Conservation (phyloP, 2,329 filamentous ascomycete species). For the Myriangium duriaei region DNA sequence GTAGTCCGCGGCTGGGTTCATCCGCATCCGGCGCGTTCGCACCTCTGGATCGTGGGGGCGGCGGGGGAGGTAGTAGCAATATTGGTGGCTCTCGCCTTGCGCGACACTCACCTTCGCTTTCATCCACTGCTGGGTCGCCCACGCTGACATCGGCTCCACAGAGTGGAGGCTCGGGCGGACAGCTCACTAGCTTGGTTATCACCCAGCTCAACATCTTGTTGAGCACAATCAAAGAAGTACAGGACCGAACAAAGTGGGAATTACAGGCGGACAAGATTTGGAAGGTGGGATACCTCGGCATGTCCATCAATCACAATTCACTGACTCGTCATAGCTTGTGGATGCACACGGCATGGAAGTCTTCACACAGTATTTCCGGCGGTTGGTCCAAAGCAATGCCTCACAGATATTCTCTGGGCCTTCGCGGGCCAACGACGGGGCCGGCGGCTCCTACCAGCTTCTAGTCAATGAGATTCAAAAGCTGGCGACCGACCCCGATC, state of each 20-base stretch:
- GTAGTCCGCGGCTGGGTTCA: conserved; percentile 41
- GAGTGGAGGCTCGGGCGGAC: conserved; percentile 30
- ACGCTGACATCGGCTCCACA: conserved; percentile 27
- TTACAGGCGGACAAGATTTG: conserved; percentile 80
- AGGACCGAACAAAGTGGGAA: conserved; percentile 84
- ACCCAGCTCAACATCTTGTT: conserved; percentile 91
- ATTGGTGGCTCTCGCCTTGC: conserved; percentile 44
- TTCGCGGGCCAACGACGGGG: conserved; percentile 39
- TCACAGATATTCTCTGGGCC: conserved; percentile 76
- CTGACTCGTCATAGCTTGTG: conserved; percentile 55
- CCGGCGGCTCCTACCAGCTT: conserved; percentile 71
- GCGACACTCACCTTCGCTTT: conserved; percentile 48
- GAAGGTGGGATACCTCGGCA: conserved; percentile 52
- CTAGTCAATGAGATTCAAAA: conserved; percentile 77
- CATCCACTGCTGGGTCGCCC: conserved; percentile 43
- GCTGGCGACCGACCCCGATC: conserved; percentile 64
- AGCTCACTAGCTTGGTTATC: conserved; percentile 81
- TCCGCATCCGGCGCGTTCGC: conserved; percentile 39
- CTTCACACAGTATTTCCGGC: conserved; percentile 88
- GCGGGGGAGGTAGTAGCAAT: conserved; percentile 41
- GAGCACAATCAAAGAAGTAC: conserved; percentile 89
- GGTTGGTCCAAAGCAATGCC: conserved; percentile 83
- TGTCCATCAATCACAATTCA: neutral
- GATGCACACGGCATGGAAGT: conserved; percentile 99
- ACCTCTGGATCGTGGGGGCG: conserved; percentile 27